These are phyloP conservation scores for Ambrosiella cleistominuta DNA, from an alignment of 2,329 filamentous ascomycete genomes.

Conservation along the genomic window DNA sequence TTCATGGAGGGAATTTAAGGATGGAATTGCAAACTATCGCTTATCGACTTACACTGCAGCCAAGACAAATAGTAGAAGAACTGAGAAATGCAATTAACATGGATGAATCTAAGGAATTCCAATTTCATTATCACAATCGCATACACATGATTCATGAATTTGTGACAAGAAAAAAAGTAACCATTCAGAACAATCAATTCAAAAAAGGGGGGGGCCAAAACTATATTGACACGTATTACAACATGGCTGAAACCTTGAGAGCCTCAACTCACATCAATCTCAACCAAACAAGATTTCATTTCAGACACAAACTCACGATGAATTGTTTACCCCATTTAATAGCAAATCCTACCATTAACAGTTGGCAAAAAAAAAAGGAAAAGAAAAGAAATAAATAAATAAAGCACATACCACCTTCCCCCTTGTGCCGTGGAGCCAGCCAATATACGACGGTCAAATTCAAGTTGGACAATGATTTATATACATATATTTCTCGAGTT, in stretches of 20 bases:
- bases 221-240: neutral
- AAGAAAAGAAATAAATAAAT: too few relatives aligned
- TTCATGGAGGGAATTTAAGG: neutral
- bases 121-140: neutral
- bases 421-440: too few relatives aligned
- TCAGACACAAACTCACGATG: neutral
- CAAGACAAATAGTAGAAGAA: neutral
- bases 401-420: too few relatives aligned
- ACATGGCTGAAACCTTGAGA: neutral
- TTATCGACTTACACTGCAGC: neutral
- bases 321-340: neutral
- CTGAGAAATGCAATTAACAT: neutral
- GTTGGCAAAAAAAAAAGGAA: neutral
- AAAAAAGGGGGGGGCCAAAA: neutral
- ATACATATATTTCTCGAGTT: too few relatives aligned
- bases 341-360: neutral
- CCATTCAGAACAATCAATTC: neutral
- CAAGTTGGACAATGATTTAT: too few relatives aligned
- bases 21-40: neutral
- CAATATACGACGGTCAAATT: too few relatives aligned
- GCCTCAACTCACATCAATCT: neutral
- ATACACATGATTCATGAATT: neutral
- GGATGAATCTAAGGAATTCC: neutral
- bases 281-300: neutral
- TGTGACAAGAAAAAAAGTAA: neutral